These are phyloP conservation scores for Talaromyces amestolkiae DNA, from an alignment of 2,329 filamentous ascomycete species.

Conservation along the genomic window DNA sequence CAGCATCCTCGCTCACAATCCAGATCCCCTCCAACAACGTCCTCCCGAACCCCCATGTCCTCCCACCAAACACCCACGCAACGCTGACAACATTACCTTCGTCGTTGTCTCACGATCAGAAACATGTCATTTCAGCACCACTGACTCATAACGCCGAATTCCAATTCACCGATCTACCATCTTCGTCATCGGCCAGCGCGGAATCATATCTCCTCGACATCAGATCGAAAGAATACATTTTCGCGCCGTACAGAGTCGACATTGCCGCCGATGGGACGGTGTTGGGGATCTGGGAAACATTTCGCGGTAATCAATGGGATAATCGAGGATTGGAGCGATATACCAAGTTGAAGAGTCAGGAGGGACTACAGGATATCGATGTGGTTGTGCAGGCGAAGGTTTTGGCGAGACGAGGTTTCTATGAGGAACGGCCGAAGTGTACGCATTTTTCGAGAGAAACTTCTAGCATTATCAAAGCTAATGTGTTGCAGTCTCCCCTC, in stretches of 20 bases:
- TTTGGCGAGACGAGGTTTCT: constrained; percentile 68
- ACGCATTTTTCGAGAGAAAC: constrained; percentile 41
- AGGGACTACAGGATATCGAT: neutral
- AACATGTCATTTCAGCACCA: constrained; percentile 56
- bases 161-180: constrained; percentile 62
- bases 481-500: constrained; percentile 62
- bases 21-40: constrained; percentile 36
- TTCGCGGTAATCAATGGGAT: constrained; percentile 82
- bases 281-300: constrained; percentile 76
- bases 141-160: constrained; percentile 69
- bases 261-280: constrained; percentile 45
- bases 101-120: constrained; percentile 30
- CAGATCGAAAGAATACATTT: constrained; percentile 69
- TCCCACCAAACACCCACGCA: constrained; percentile 50
- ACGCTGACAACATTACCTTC: constrained; percentile 48
- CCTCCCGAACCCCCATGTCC: constrained; percentile 44
- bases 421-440: constrained; percentile 73
- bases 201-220: constrained; percentile 77
- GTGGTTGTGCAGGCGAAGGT: constrained; percentile 62
- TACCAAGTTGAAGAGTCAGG: constrained; percentile 33
- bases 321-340: constrained; percentile 65
- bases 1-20: constrained; percentile 37
- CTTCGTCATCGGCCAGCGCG: constrained; percentile 40
- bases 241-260: constrained; percentile 78
- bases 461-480: neutral